These are phyloP conservation scores for Cardamine chenopodiifolia DNA, from an alignment of 345 rosid genomes.

Conservation along the genomic window DNA sequence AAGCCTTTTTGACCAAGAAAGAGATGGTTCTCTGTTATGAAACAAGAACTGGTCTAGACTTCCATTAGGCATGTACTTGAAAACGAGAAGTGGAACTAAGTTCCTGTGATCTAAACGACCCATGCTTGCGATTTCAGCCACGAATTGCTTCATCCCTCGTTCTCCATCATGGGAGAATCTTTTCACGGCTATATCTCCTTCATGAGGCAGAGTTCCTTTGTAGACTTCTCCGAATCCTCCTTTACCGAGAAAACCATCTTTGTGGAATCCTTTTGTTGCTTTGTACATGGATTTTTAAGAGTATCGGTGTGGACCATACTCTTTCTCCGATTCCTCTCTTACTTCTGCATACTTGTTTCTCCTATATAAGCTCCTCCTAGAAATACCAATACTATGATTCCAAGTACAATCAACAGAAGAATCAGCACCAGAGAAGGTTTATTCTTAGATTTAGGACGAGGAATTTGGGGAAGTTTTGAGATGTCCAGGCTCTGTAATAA, in stretches of 20 bases:
- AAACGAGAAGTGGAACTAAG: conserved; percentile 54
- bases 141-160: conserved; percentile 58
- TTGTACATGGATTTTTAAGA: conserved; percentile 52
- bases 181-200: conserved; percentile 58
- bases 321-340: conserved; percentile 67
- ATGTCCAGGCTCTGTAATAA: conserved; percentile 44
- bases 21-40: conserved; percentile 36
- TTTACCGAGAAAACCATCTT: conserved; percentile 47
- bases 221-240: conserved; percentile 77
- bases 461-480: conserved; percentile 61
- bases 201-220: conserved; percentile 49
- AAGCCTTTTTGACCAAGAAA: conserved; percentile 50
- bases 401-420: conserved; percentile 32
- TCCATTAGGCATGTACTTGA: conserved; percentile 59
- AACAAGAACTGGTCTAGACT: conserved; percentile 55
- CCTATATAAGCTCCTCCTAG: conserved; percentile 36
- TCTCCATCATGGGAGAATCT: conserved; percentile 51
- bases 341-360: conserved; percentile 58
- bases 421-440: conserved; percentile 20
- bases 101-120: conserved; percentile 54
- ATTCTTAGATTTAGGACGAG: conserved; percentile 16
- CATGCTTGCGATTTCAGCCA: conserved; percentile 51
- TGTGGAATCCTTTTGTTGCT: conserved; percentile 68
- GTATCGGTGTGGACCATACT: conserved; percentile 61
- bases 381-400: conserved; percentile 21